phyloP scores from a whole-genome alignment of 2,329 filamentous ascomycete species.

The Chaetothyriales sp. region DNA sequence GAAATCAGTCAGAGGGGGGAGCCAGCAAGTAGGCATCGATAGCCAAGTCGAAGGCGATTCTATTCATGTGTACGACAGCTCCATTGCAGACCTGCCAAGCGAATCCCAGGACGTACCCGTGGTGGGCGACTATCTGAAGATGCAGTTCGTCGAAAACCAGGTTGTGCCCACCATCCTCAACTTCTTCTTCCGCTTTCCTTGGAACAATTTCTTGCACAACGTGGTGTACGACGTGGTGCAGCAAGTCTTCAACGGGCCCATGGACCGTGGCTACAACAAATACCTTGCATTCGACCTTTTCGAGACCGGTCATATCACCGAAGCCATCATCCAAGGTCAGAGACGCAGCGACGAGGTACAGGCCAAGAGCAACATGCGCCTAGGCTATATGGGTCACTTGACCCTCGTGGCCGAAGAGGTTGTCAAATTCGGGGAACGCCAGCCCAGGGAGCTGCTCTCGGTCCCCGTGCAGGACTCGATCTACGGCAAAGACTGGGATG shows the following conservation, averaged over 20 bases:
- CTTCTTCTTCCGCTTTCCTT: constrained; percentile 96
- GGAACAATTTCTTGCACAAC: constrained; percentile 99
- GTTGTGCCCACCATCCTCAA: constrained; percentile 92
- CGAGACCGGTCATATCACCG: constrained; percentile 74
- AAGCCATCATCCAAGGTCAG: constrained; percentile 84
- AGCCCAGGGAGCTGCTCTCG: constrained; percentile 75
- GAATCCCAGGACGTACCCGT: constrained; percentile 56
- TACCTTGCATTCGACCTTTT: constrained; percentile 84
- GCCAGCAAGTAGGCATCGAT: constrained; percentile 2
- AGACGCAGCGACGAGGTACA: constrained; percentile 74
- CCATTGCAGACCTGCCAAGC: constrained; percentile 22
- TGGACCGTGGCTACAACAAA: constrained; percentile 90
- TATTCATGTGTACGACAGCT: constrained; percentile 7
- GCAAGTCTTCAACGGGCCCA: constrained; percentile 95
- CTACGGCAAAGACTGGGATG: constrained; percentile 78
- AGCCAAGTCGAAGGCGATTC: constrained; percentile 10
- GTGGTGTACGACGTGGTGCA: constrained; percentile 98
- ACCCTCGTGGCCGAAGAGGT: constrained; percentile 96
- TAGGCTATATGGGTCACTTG: constrained; percentile 96
- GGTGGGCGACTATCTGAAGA: constrained; percentile 87
- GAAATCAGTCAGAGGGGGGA: constrained; percentile 1
- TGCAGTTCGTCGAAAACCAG: constrained; percentile 85
- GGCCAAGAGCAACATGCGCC: constrained; percentile 65
- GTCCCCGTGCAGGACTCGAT: constrained; percentile 74
- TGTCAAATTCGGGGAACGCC: constrained; percentile 91